Percentiles rank a stretch among this genome's conserved stretches.
Evolutionary conservation across 2,329 filamentous ascomycete genomes (phyloP).

Genomic region (Scedosporium boydii): DNA sequence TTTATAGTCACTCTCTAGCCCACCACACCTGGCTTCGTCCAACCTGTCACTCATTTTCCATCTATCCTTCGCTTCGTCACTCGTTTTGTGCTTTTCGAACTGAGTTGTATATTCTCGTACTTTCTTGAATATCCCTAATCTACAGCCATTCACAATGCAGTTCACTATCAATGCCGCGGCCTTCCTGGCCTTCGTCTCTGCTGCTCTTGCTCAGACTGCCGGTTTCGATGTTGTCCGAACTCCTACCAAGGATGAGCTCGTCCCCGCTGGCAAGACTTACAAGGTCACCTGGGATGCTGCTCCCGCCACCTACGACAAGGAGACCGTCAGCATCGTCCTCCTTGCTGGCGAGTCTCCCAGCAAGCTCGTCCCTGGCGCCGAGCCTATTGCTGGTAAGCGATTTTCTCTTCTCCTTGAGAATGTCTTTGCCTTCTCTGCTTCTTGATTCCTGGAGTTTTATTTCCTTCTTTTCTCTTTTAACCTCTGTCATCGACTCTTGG

Average conservation of each 20-base stretch:
- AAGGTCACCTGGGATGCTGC: constrained; percentile 39
- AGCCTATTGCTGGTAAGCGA: constrained; percentile 39
- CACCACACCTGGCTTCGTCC: background rate
- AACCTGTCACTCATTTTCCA: constrained; percentile 3
- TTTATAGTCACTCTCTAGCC: constrained; percentile 3
- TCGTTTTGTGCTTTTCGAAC: background rate
- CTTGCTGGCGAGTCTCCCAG: constrained; percentile 38
- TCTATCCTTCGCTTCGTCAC: background rate
- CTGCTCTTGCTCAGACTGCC: constrained; percentile 42
- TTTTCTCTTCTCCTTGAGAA: constrained; percentile 10
- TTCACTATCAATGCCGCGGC: constrained; percentile 38
- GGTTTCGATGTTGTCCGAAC: constrained; percentile 45
- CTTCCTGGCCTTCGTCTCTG: constrained; percentile 40
- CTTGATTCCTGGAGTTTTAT: too few relatives aligned
- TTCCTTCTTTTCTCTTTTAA: background rate
- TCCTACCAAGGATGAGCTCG: constrained; percentile 31
- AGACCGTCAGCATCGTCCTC: constrained; percentile 41
- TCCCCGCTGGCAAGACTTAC: constrained; percentile 39
- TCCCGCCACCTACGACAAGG: constrained; percentile 28
- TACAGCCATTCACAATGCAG: constrained; percentile 37
- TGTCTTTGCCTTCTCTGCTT: too few relatives aligned
- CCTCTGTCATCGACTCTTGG: background rate
- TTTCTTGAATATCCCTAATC: background rate
- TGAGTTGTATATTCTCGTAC: background rate
- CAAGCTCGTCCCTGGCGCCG: constrained; percentile 29